phyloP scores from a whole-genome alignment of 1,139 yeast species.

The Blastobotrys aristatus region DNA sequence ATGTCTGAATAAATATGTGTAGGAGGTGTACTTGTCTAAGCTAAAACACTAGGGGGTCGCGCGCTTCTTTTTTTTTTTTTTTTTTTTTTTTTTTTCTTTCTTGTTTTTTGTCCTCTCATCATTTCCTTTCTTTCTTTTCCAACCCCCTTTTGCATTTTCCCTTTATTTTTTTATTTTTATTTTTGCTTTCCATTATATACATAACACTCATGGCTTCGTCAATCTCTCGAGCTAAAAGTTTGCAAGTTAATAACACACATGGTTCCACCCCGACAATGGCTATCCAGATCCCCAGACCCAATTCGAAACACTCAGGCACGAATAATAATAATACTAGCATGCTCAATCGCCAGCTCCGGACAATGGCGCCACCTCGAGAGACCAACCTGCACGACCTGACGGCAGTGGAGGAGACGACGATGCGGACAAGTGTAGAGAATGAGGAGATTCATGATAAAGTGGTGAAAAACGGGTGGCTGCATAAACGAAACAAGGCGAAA shows the following conservation, averaged over 20 bases:
- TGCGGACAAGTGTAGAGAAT: background rate
- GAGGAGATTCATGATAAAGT: constrained; percentile 1
- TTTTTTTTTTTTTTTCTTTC: background rate
- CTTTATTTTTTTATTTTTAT: too few relatives aligned
- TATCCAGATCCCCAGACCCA: background rate
- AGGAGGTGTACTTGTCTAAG: too few relatives aligned
- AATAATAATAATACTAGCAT: background rate
- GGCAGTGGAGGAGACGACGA: constrained; percentile 1
- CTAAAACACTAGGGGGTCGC: too few relatives aligned
- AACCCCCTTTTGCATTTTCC: background rate
- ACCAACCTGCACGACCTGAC: background rate
- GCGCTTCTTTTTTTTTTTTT: too few relatives aligned
- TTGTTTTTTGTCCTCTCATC: too few relatives aligned
- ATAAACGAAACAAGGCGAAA: constrained; percentile 30
- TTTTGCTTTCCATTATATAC: too few relatives aligned
- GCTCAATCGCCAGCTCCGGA: background rate
- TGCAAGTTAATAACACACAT: too few relatives aligned
- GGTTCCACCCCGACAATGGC: background rate
- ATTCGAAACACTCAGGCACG: too few relatives aligned
- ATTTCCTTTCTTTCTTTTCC: background rate
- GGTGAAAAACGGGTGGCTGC: constrained; percentile 31
- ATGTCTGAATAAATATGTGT: too few relatives aligned
- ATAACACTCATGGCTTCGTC: background rate
- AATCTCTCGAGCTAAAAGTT: background rate
- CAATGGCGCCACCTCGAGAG: background rate